Evolutionary conservation across 2,329 filamentous ascomycete species (phyloP), one percentile per base, ranked within the genome.

Genomic region (Amauroascus verrucosus): DNA sequence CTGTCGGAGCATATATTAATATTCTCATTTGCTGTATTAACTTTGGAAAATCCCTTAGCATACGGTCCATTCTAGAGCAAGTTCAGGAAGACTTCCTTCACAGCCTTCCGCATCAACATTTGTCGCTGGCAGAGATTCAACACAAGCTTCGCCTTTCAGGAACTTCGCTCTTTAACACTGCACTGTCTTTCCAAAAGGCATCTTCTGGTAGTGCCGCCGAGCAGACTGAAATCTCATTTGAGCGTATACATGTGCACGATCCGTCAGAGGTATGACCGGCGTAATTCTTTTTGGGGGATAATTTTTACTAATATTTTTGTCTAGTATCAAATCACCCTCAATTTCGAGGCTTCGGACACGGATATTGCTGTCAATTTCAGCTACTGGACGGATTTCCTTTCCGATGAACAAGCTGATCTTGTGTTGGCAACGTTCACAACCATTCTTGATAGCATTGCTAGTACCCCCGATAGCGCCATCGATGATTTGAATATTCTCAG

Each of bases 61-160:
- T 72, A 1, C 61, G 64, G 0, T 72, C 80, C 44, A 84, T 77
- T 57, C 67, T 86, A 2, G 70, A 77, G 40, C 65, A 70, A 1
- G 73, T 85, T 1, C 81, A 85, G 35, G 70, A 78, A 28, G 72
- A 77, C 52, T 78, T 76, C 0, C 72, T 80, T 0, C 67, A 73
- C 2, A 76, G 80, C 58, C 83, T 85, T 5, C 77, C 81, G 0
- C 77, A 84, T 61, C 80, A 86, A 63, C 82, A 87, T 54, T 65
- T 70, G 0, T 67, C 69, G 71, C 69, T 38, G 75, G 73, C 56
- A 66, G 74, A 18, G 74, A 76, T 61, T 69, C 74, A 48, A 35
- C 48, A 55, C 33, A 13, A 30, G n/a, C 22, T 48, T 20, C 46
- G 30, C 14, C 33, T 48, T 20, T 38, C 46, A 8, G 46, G 37